Base-by-base conservation (phyloP, 2,329 filamentous ascomycete species). In the Cytospora chrysosperma region DNA sequence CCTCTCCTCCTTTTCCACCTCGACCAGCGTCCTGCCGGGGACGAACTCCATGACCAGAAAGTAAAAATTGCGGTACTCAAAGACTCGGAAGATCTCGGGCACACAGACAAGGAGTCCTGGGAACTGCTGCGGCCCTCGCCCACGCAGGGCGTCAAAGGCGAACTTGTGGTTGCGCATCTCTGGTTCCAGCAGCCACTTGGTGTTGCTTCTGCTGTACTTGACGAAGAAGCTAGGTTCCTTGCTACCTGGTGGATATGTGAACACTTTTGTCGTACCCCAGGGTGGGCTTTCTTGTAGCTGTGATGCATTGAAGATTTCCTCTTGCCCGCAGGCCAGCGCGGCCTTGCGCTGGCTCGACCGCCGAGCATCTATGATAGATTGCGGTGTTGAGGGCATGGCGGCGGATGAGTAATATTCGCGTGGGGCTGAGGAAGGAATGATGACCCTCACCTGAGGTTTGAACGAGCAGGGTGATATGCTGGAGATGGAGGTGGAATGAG, bases 131-230 rank as follows among this genome's bases (percentile, higher is more conserved):
- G 15, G 34, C 34, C 32, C 32, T 34, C 12, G 30, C n/a, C 9
- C 3, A 27, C 21, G 21, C 13, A 56, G 53, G 6, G 32, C 40
- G 21, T 56, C 27, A 30, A 37, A 55, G 30, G 30, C 52, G 52
- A 55, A 55, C n/a, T 37, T 26, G n/a, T 55, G 52, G 10, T 55
- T 55, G n/a, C 52, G 52, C n/a, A 24, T 37, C n/a, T 55, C 52
- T 5, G n/a, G n/a, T 15, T 55, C 52, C 10, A 55, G 21, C 30
- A 55, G 10, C 52, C 30, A 17, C 52, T 55, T 37, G 24, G n/a
- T 26, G 3, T 1, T 1, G 30, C 30, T 55, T 15, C 12, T 17
- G 13, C 12, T 37, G n/a, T 26, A 55, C 30, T 55, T 55, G n/a
- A 55, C 52, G 10, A 55, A 37, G n/a, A 55, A 51, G 1, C 27